Conservation (phyloP, 441 rosid species). For the Syzygium syzygioides region DNA sequence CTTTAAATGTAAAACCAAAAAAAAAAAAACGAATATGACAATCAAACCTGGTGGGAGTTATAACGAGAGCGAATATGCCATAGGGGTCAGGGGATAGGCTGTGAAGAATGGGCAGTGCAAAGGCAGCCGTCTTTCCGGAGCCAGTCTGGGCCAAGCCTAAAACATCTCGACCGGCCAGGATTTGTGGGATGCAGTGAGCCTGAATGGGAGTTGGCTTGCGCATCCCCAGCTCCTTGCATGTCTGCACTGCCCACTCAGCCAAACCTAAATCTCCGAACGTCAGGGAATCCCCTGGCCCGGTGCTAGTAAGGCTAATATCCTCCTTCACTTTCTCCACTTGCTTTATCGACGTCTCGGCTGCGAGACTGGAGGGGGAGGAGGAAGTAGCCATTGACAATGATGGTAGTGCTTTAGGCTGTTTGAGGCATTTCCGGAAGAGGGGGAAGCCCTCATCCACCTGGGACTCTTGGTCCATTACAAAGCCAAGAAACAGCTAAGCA, state of each 20-base stretch:
- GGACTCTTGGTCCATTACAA: constrained; percentile 28
- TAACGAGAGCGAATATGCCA: constrained; percentile 72
- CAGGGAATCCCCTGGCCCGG: constrained; percentile 2
- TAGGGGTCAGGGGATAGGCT: constrained; percentile 72
- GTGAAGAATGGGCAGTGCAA: constrained; percentile 82
- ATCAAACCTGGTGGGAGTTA: constrained; percentile 60
- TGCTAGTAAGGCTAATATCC: constrained; percentile 11
- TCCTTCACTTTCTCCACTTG: constrained; percentile 35
- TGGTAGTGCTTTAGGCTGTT: constrained; percentile 4
- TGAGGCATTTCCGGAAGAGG: constrained; percentile 47
- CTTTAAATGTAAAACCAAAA: too few relatives aligned
- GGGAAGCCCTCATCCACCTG: constrained; percentile 40
- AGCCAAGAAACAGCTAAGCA: background rate
- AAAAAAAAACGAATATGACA: background rate
- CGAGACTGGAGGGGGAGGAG: constrained; percentile 1
- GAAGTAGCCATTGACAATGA: background rate
- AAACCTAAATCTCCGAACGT: constrained; percentile 68
- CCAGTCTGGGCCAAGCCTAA: constrained; percentile 91
- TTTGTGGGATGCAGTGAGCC: constrained; percentile 73
- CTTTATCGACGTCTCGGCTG: background rate
- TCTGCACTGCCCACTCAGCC: constrained; percentile 68
- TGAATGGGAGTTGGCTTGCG: constrained; percentile 77
- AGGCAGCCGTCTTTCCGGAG: constrained; percentile 92
- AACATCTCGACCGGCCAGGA: constrained; percentile 67
- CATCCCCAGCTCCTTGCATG: constrained; percentile 89